phyloP scores from a whole-genome alignment of 257 asterid species.

The Eustoma russellianum region DNA sequence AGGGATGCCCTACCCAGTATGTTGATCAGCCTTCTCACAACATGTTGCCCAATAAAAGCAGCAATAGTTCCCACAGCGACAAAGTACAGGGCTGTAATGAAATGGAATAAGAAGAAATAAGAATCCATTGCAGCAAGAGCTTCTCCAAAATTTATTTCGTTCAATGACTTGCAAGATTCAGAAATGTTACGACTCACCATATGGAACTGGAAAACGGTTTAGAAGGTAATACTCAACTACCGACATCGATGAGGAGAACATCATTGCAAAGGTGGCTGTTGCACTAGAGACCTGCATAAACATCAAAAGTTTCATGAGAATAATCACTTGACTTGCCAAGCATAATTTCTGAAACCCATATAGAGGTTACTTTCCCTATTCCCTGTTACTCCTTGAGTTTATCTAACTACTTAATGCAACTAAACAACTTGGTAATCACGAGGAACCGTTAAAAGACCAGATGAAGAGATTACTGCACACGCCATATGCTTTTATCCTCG shows the following conservation, averaged over 20 bases:
- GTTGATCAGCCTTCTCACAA: conserved; percentile 57
- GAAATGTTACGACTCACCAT: conserved; percentile 37
- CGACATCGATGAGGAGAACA: conserved; percentile 98
- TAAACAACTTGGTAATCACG: no score
- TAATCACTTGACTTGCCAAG: background rate
- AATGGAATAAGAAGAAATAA: background rate
- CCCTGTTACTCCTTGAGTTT: no score
- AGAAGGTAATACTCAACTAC: conserved; percentile 90
- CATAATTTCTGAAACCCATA: no score
- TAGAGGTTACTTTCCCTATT: no score
- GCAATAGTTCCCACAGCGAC: conserved; percentile 65
- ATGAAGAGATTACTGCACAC: no score
- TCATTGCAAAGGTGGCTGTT: conserved; percentile 95
- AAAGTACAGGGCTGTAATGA: conserved; percentile 58
- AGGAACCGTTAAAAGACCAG: no score
- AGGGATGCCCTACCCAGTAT: conserved; percentile 84
- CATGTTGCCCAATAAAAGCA: conserved; percentile 80
- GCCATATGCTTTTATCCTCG: no score
- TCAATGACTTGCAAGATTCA: background rate
- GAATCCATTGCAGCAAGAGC: background rate
- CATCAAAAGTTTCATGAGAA: background rate
- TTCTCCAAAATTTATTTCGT: background rate
- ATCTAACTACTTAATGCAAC: no score
- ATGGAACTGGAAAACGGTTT: conserved; percentile 90
- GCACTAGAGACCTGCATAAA: conserved; percentile 86